Conservation (phyloP, 805 yeast species). For the Ogataea sp. region DNA sequence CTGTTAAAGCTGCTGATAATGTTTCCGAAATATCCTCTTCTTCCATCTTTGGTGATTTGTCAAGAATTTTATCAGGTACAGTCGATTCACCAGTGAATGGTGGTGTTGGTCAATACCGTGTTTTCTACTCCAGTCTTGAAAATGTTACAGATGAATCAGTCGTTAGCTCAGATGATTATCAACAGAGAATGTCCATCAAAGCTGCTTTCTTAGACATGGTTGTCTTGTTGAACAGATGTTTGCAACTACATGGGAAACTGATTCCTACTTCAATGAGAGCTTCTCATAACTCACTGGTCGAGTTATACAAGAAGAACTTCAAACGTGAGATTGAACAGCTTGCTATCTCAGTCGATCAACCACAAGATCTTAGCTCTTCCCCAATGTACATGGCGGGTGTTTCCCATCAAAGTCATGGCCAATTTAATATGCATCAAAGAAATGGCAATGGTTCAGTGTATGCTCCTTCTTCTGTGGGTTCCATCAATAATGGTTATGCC, state of each 20-base stretch:
- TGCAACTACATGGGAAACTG: constrained; percentile 59
- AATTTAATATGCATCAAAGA: neutral
- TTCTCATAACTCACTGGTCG: constrained; percentile 61
- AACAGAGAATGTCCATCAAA: constrained; percentile 19
- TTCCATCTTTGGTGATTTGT: constrained; percentile 51
- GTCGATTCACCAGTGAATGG: constrained; percentile 92
- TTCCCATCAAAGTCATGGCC: neutral
- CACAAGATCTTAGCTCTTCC: constrained; percentile 1
- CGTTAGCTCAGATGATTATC: constrained; percentile 13
- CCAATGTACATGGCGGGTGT: constrained; percentile 7
- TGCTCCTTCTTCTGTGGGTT: neutral
- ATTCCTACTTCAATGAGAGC: constrained; percentile 47
- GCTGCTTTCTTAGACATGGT: constrained; percentile 63
- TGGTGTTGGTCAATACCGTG: constrained; percentile 78
- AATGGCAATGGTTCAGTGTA: neutral
- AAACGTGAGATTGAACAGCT: constrained; percentile 46
- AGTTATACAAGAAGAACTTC: constrained; percentile 61
- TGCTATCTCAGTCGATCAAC: constrained; percentile 16
- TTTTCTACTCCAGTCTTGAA: constrained; percentile 40
- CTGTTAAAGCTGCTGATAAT: constrained; percentile 35
- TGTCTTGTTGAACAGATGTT: constrained; percentile 53
- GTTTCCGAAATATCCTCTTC: constrained; percentile 15
- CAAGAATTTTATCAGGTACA: constrained; percentile 72
- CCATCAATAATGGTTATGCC: neutral
- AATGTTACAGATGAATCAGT: constrained; percentile 22